Conservation (phyloP, 2,329 filamentous ascomycete genomes). For the Trichoderma aggressivum region DNA sequence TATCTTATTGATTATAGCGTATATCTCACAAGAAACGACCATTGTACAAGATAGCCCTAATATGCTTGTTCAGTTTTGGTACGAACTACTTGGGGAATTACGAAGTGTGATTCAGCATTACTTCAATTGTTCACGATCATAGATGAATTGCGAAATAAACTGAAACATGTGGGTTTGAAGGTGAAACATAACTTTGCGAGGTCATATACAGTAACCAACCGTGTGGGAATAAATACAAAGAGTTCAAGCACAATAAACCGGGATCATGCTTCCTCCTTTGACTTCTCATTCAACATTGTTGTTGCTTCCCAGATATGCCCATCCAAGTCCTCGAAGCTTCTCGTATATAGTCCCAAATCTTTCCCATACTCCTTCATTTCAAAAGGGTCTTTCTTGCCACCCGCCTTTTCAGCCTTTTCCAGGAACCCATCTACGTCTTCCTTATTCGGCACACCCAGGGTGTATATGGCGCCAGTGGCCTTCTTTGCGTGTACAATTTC, state of each 20-base stretch:
- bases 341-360: constrained; percentile 23
- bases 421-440: constrained; percentile 23
- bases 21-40: neutral
- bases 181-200: neutral
- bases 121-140: neutral
- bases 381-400: constrained; percentile 24
- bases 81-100: neutral
- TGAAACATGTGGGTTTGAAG: neutral
- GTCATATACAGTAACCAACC: neutral
- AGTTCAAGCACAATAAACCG: neutral
- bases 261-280: neutral
- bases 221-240: neutral
- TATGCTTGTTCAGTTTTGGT: neutral
- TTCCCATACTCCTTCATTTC: constrained; percentile 20
- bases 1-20: neutral
- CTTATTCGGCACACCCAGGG: constrained; percentile 18
- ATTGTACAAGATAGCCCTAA: neutral
- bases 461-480: constrained; percentile 22
- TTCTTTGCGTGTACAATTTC: constrained; percentile 21
- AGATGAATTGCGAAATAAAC: neutral
- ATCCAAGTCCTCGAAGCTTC: constrained; percentile 25
- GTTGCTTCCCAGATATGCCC: constrained; percentile 27
- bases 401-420: constrained; percentile 22
- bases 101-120: neutral
- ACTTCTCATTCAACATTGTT: constrained; percentile 6